Evolutionary conservation across 148 eudicot species (phyloP).

Genomic region (Pharnaceum exiguum): DNA sequence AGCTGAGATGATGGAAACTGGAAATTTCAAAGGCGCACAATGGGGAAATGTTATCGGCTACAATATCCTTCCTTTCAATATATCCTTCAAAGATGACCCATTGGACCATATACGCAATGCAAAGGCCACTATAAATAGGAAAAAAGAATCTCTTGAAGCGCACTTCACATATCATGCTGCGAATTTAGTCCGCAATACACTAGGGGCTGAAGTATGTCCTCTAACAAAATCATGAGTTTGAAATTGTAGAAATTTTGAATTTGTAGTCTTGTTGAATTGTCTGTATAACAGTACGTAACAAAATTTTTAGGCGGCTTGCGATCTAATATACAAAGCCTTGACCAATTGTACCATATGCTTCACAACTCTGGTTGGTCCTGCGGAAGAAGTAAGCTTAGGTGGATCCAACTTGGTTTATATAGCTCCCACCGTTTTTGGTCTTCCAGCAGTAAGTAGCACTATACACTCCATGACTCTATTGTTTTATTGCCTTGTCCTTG

Average conservation of each 20-base stretch:
- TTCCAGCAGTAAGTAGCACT: slow-evolving; percentile 38
- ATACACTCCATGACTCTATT: no score
- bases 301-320: slow-evolving; percentile 31
- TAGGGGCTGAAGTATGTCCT: slow-evolving; percentile 38
- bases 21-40: slow-evolving; percentile 24
- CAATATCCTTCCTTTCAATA: slow-evolving; percentile 48
- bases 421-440: slow-evolving; percentile 62
- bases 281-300: no score
- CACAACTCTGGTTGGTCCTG: slow-evolving; percentile 66
- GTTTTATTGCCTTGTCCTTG: neutral
- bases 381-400: slow-evolving; percentile 53
- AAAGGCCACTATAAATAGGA: slow-evolving; percentile 46
- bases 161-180: slow-evolving; percentile 16
- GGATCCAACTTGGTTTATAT: slow-evolving; percentile 49
- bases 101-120: slow-evolving; percentile 46
- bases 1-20: slow-evolving; percentile 53
- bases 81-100: slow-evolving; percentile 43
- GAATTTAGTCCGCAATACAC: slow-evolving; percentile 18
- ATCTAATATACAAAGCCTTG: slow-evolving; percentile 14
- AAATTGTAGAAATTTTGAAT: no score
- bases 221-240: no score
- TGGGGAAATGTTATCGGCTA: slow-evolving; percentile 67
- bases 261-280: no score
- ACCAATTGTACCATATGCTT: slow-evolving; percentile 40
- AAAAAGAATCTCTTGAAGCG: slow-evolving; percentile 62